Conservation (phyloP, 2,329 filamentous ascomycete species). For the Hortaea werneckii region DNA sequence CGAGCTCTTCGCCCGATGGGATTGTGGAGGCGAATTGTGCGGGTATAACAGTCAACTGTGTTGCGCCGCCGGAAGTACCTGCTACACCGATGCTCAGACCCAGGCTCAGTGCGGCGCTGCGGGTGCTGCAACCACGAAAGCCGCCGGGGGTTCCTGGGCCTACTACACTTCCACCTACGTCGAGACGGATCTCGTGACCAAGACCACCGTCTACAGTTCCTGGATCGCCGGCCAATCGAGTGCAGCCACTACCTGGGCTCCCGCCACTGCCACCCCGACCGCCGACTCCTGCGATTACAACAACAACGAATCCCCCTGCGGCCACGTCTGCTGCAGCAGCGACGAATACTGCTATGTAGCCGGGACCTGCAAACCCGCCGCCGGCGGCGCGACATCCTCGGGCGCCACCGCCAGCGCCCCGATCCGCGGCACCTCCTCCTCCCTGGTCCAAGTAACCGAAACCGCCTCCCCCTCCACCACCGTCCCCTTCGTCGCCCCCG, state of each 20-base stretch:
- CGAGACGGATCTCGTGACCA: constrained; percentile 42
- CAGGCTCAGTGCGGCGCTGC: constrained; percentile 37
- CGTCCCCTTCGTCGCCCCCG: constrained; percentile 40
- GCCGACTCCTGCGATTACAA: constrained; percentile 35
- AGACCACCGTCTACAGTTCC: constrained; percentile 46
- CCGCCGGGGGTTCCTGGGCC: constrained; percentile 39
- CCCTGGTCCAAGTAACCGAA: constrained; percentile 43
- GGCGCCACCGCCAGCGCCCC: constrained; percentile 42
- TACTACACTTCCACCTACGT: constrained; percentile 50
- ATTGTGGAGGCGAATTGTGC: constrained; percentile 39
- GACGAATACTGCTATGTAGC: constrained; percentile 55
- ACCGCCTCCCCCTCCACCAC: constrained; percentile 38
- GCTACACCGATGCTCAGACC: constrained; percentile 39
- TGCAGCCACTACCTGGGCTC: constrained; percentile 12
- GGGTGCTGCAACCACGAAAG: constrained; percentile 16
- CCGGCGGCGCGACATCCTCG: constrained; percentile 40
- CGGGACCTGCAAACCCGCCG: constrained; percentile 49
- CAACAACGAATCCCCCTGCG: constrained; percentile 50
- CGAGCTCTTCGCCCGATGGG: constrained; percentile 24
- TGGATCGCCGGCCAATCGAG: constrained; percentile 21
- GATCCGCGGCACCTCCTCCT: constrained; percentile 42
- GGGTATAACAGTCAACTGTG: constrained; percentile 44
- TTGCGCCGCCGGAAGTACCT: constrained; percentile 36
- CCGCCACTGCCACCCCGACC: constrained; percentile 13
- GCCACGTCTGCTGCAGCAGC: constrained; percentile 58